Conservation (phyloP, 352 stramenopile species). For the Globisporangium nagaii region DNA sequence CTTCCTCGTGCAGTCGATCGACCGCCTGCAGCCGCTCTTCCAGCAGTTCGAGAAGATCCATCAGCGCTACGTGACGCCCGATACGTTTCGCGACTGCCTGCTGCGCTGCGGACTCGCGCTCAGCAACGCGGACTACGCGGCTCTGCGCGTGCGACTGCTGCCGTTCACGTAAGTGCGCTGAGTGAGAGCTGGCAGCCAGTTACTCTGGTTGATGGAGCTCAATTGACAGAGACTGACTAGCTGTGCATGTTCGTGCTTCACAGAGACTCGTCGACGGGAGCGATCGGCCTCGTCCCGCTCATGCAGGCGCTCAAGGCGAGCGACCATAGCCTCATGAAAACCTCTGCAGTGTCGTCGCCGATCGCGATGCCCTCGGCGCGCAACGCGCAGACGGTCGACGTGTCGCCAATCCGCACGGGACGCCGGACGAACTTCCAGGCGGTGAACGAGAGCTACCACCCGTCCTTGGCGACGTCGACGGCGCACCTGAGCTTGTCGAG, state of each 20-base stretch:
- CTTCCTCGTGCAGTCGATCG: conserved; percentile 36
- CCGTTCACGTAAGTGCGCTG: conserved; percentile 60
- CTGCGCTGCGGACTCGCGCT: conserved; percentile 49
- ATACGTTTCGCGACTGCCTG: conserved; percentile 62
- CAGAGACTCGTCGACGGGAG: conserved; percentile 47
- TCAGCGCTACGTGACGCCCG: conserved; percentile 41
- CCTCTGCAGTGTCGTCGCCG: conserved; percentile 15
- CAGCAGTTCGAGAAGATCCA: conserved; percentile 49
- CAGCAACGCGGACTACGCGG: conserved; percentile 68
- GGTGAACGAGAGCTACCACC: conserved; percentile 15
- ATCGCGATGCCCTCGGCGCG: conserved; percentile 12
- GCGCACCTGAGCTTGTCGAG: not conserved
- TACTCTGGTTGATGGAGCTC: no score
- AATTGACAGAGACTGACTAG: no score
- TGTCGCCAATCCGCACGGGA: conserved; percentile 58
- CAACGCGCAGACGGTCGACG: conserved; percentile 15
- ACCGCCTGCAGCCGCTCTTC: conserved; percentile 48
- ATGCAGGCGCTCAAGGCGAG: conserved; percentile 42
- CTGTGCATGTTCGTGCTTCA: not conserved
- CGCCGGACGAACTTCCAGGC: conserved; percentile 43
- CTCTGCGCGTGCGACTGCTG: conserved; percentile 52
- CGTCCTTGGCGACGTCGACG: no score
- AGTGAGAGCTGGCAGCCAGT: no score
- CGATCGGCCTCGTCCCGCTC: conserved; percentile 35
- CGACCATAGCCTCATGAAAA: conserved; percentile 36